Conservation (phyloP, 257 asterid genomes). For the Scutellaria minor region DNA sequence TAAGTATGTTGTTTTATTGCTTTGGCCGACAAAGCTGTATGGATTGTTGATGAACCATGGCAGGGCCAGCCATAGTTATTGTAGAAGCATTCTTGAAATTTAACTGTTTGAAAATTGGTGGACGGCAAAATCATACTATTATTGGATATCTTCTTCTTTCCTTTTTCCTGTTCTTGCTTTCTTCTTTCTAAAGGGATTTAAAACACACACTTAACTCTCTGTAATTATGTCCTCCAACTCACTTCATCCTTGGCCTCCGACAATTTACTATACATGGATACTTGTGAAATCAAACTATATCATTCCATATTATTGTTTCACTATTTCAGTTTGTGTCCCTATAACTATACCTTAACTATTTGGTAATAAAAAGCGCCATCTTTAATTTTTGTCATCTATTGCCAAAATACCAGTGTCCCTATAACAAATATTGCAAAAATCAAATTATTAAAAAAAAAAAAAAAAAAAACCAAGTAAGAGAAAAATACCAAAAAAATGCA, state of each 20-base stretch:
- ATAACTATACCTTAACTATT: too few species aligned
- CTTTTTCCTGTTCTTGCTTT: background rate
- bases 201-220: constrained; percentile 27
- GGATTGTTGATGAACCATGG: background rate
- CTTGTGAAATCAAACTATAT: background rate
- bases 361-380: too few species aligned
- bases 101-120: constrained; percentile 31
- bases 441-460: background rate
- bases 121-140: constrained; percentile 45
- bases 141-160: background rate
- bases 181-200: constrained; percentile 25
- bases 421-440: too few species aligned
- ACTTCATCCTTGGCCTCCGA: background rate
- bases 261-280: constrained; percentile 13
- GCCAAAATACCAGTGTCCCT: too few species aligned
- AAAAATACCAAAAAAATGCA: background rate
- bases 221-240: constrained; percentile 16
- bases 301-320: background rate
- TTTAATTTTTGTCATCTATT: too few species aligned
- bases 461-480: background rate
- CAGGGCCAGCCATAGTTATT: constrained; percentile 8
- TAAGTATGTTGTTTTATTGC: background rate
- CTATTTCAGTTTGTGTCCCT: background rate
- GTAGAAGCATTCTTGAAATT: background rate
- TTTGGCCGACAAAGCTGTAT: background rate